A percentile compares a stretch with the other conserved stretches of the same genome.
Evolutionary conservation across 257 asterid genomes (phyloP).

Genomic region (Penstemon eatonii): DNA sequence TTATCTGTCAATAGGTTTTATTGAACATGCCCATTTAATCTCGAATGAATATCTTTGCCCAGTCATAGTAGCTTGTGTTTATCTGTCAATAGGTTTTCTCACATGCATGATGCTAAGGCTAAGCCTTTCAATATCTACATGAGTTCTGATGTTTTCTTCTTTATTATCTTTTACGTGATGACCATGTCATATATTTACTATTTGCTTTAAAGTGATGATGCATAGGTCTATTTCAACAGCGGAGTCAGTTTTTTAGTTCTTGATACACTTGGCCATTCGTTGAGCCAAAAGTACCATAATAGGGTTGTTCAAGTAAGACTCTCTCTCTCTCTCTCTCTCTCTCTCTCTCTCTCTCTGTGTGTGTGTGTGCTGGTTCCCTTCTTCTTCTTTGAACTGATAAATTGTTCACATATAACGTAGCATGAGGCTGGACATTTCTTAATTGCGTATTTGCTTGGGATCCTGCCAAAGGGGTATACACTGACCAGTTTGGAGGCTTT

Average conservation of each 20-base stretch:
- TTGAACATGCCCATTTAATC: neutral
- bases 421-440: slow-evolving; percentile 99
- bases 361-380: slow-evolving; percentile 3
- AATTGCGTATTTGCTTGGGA: slow-evolving; percentile 90
- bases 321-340: slow-evolving; percentile 12
- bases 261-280: slow-evolving; percentile 78
- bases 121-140: neutral
- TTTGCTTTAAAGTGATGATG: slow-evolving; percentile 42
- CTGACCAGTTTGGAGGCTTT: slow-evolving; percentile 90
- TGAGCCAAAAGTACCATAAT: slow-evolving; percentile 87
- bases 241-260: slow-evolving; percentile 86
- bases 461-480: slow-evolving; percentile 82
- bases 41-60: neutral
- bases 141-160: slow-evolving; percentile 1
- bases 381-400: slow-evolving; percentile 22
- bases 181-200: slow-evolving; percentile 31
- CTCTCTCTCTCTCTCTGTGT: neutral
- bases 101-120: neutral
- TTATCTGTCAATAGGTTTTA: neutral
- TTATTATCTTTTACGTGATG: slow-evolving; percentile 8
- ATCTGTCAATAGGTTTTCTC: neutral
- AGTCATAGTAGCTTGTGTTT: neutral
- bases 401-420: slow-evolving; percentile 41
- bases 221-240: slow-evolving; percentile 76
- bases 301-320: slow-evolving; percentile 82